Conservation (phyloP, 1,284 basidiomycete species). For the Fomitiporia mediterranea region DNA sequence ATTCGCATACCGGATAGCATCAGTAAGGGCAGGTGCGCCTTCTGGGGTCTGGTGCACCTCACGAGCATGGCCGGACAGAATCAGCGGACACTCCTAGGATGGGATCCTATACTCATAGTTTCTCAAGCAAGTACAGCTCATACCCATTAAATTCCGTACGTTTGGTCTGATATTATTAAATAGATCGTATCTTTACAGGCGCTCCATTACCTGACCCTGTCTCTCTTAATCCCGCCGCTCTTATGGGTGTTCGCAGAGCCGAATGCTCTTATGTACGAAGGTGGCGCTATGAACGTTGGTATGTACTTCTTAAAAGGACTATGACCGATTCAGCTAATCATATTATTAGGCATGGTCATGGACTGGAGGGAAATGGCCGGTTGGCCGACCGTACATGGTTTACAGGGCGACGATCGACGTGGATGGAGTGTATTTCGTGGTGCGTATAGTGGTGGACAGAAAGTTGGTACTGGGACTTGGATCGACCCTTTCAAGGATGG, state of each 20-base stretch:
- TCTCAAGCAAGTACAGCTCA: constrained; percentile 48
- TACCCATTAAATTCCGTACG: neutral
- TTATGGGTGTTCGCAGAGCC: constrained; percentile 73
- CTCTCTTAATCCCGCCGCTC: constrained; percentile 78
- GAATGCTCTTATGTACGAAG: constrained; percentile 75
- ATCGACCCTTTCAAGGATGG: constrained; percentile 31
- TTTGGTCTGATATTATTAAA: neutral
- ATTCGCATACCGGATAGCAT: too few relatives aligned
- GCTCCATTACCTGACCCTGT: constrained; percentile 87
- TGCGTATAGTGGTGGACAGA: constrained; percentile 74
- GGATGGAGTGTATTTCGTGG: constrained; percentile 60
- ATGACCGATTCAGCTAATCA: neutral
- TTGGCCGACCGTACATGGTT: constrained; percentile 62
- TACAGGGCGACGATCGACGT: constrained; percentile 50
- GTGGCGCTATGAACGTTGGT: constrained; percentile 80
- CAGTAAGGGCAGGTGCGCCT: too few relatives aligned
- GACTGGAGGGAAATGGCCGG: constrained; percentile 97
- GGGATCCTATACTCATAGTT: constrained; percentile 74
- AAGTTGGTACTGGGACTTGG: constrained; percentile 52
- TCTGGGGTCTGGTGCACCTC: too few relatives aligned
- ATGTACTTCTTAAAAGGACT: constrained; percentile 25
- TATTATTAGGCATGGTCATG: constrained; percentile 77
- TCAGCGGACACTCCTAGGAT: constrained; percentile 33
- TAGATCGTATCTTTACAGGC: constrained; percentile 92
- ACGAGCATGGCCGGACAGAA: constrained; percentile 9